Evolutionary conservation across 371 early-diverging fungal species (phyloP), one percentile per base, ranked within the genome.

Genomic region (Syncephalastrum sp.): DNA sequence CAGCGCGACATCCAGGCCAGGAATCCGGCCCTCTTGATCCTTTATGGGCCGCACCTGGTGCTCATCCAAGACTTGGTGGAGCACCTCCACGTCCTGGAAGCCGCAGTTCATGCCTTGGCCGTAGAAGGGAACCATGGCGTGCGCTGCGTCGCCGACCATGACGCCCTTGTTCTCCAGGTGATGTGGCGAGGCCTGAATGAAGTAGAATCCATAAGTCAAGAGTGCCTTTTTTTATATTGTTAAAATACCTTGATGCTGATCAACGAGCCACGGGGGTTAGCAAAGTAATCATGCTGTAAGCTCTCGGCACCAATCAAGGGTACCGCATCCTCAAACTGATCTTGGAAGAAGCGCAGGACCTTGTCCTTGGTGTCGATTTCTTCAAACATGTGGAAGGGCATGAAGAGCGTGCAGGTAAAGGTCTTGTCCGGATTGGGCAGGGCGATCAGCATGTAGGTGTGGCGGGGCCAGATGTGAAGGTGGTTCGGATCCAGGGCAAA

Each of bases 61-160:
- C 41, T 74, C 63, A 38, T 81, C 82, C 43, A 94, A 60, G 13
- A 92, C 77, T 17, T 80, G 61, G 57, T 91, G 86, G 4, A 98
- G 79, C 16, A 87, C 84, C 42, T 86, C 79, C 15, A 93, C 83
- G 61, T 98, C 99, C 68, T 98, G 95, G 60, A 98, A 95, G 1
- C 99, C 99, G 74, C 95, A 94, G 72, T 98, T 98, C 97, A 98
- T 96, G 3, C 98, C 98, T 63, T 95, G 92, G 5, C 92, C 94
- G 49, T 91, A 98, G 64, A 98, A 98, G 5, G 98, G 98, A 0
- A 98, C 97, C 96, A 97, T 97, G 23, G 94, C 92, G 65, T 98
- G 98, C 0, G 98, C 96, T 0, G 98, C 95, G 68, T 98, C 98
- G 24, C 98, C 98, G 41, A 98, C 65, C 38, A 97, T 89, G 14